phyloP scores from a whole-genome alignment of 2,329 filamentous ascomycete species.

The Beauveria varroae region DNA sequence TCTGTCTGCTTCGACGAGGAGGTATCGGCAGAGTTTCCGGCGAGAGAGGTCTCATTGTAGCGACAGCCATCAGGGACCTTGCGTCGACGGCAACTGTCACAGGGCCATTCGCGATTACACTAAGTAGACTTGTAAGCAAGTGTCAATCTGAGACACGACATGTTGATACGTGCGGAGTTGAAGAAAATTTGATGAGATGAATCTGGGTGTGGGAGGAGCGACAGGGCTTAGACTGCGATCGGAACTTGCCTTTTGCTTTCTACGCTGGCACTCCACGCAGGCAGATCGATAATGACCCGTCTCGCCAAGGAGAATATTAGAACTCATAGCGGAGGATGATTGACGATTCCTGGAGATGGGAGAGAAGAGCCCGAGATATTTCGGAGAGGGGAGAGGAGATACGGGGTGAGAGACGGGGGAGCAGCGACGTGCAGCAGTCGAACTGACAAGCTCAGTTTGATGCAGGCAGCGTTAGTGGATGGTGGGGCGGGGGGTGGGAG shows the following conservation, averaged over 20 bases:
- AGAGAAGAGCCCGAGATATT: neutral
- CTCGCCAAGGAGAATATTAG: constrained; percentile 11
- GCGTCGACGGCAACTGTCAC: constrained; percentile 24
- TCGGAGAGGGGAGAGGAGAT: neutral
- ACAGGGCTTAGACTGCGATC: neutral
- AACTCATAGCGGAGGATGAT: constrained; percentile 4
- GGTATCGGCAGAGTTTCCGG: constrained; percentile 9
- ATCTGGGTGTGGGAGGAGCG: neutral
- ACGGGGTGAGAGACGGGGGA: neutral
- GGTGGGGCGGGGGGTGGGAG: no score
- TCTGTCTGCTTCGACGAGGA: neutral
- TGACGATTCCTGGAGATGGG: neutral
- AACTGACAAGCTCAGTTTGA: neutral
- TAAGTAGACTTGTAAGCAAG: constrained; percentile 9
- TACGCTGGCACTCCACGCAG: constrained; percentile 35
- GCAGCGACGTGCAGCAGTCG: neutral
- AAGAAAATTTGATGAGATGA: neutral
- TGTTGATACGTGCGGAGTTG: neutral
- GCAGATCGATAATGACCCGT: constrained; percentile 24
- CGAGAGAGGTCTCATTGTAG: constrained; percentile 16
- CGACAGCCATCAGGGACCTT: constrained; percentile 23
- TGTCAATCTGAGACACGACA: neutral
- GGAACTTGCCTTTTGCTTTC: constrained; percentile 30
- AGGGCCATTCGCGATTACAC: constrained; percentile 28
- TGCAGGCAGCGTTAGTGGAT: neutral